These are phyloP conservation scores for Colletotrichum limetticola DNA, from an alignment of 2,329 filamentous ascomycete genomes.

Conservation along the genomic window DNA sequence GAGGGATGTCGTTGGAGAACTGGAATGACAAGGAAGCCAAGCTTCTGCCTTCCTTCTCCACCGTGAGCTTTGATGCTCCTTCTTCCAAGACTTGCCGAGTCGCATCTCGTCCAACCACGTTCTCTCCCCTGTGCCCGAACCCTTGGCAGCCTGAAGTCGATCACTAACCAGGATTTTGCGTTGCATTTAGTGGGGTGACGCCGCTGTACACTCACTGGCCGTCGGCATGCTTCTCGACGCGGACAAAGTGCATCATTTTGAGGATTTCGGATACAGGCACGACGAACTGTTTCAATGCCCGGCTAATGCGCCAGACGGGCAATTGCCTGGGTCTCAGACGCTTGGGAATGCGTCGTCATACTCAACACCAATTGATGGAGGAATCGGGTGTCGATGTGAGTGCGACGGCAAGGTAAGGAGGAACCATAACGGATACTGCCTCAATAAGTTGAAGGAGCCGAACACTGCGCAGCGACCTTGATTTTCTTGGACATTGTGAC, in stretches of 20 bases:
- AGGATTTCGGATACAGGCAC: slow-evolving; percentile 56
- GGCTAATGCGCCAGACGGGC: slow-evolving; percentile 49
- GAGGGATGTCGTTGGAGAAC: neutral
- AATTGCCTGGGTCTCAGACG: slow-evolving; percentile 44
- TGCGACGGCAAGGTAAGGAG: neutral
- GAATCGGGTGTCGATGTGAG: neutral
- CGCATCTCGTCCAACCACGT: neutral
- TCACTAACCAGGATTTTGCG: slow-evolving; percentile 7
- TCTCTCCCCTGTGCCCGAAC: slow-evolving; percentile 3
- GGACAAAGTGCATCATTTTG: slow-evolving; percentile 53
- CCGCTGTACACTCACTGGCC: slow-evolving; percentile 55
- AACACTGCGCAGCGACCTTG: neutral
- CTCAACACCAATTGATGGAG: slow-evolving; percentile 45
- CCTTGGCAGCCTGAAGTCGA: neutral
- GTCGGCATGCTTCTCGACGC: slow-evolving; percentile 53
- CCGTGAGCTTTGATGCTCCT: neutral
- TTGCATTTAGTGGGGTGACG: slow-evolving; percentile 53
- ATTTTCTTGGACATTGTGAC: neutral
- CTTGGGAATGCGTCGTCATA: slow-evolving; percentile 42
- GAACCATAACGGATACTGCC: neutral
- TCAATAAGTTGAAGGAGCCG: neutral
- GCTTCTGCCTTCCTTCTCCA: neutral
- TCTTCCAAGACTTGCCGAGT: neutral
- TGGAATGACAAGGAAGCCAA: neutral
- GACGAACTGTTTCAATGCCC: slow-evolving; percentile 46